phyloP scores from a whole-genome alignment of 192 early-diverging fungal species.

The Umbelopsis sp. region DNA sequence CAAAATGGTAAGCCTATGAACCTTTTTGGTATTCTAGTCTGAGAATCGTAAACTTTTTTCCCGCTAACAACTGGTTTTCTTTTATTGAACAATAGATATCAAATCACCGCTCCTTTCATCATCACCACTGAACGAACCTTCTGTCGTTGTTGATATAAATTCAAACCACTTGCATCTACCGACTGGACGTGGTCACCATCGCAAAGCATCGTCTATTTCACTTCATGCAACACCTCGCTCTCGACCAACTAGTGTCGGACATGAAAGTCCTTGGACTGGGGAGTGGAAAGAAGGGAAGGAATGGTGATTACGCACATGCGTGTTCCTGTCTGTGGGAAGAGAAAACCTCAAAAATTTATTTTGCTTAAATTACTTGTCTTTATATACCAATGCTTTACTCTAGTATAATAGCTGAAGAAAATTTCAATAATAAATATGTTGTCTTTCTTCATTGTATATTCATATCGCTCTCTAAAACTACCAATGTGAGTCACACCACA shows the following conservation, averaged over 20 bases:
- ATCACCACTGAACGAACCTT: not conserved
- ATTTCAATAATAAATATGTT: too few relatives aligned
- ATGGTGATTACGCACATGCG: not conserved
- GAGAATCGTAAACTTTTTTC: too few relatives aligned
- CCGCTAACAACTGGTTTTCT: not conserved
- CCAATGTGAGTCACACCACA: too few relatives aligned
- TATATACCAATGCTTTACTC: not conserved
- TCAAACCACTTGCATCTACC: not conserved
- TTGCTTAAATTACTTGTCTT: not conserved
- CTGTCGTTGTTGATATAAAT: not conserved
- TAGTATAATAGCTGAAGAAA: not conserved
- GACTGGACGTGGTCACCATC: not conserved
- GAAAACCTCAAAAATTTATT: too few relatives aligned
- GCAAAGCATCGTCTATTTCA: slow-evolving; percentile 6
- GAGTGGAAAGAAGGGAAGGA: slow-evolving; percentile 15
- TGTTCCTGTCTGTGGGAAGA: not conserved
- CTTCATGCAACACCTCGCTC: not conserved
- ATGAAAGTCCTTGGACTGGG: not conserved
- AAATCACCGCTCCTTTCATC: not conserved
- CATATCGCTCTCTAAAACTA: too few relatives aligned
- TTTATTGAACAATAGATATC: not conserved
- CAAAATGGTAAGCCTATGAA: slow-evolving; percentile 17
- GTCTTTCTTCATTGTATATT: too few relatives aligned
- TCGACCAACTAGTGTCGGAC: not conserved
- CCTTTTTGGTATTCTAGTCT: not conserved